Conservation (phyloP, 2,329 filamentous ascomycete species). For the Monosporascus sp. region DNA sequence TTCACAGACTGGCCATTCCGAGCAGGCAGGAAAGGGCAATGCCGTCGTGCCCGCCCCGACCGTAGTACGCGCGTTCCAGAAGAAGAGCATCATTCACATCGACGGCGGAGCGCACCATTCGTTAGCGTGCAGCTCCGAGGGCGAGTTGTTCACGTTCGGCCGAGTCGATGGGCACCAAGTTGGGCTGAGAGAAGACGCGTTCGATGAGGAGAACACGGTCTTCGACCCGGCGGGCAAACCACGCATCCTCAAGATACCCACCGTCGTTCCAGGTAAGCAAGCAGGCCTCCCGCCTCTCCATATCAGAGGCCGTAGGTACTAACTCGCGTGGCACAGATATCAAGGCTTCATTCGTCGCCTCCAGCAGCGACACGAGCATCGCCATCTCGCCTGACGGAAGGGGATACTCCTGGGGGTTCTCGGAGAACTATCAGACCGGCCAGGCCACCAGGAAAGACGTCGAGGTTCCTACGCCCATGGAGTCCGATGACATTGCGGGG, state of each 20-base stretch:
- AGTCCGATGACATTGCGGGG: conserved; percentile 76
- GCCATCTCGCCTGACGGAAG: conserved; percentile 64
- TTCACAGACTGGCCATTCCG: conserved; percentile 61
- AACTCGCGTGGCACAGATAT: conserved; percentile 30
- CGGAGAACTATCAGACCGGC: conserved; percentile 74
- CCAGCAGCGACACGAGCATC: conserved; percentile 69
- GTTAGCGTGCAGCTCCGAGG: conserved; percentile 38
- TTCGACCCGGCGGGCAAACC: conserved; percentile 60
- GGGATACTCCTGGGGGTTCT: conserved; percentile 78
- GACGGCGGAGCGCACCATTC: conserved; percentile 68
- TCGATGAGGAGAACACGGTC: conserved; percentile 55
- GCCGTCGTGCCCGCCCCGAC: conserved; percentile 69
- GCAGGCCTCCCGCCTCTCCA: not conserved
- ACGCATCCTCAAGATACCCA: conserved; percentile 68
- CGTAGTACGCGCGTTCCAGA: conserved; percentile 59
- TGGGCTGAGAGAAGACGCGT: conserved; percentile 51
- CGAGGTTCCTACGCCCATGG: conserved; percentile 69
- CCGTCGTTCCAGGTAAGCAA: conserved; percentile 49
- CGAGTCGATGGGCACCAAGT: conserved; percentile 44
- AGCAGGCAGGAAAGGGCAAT: conserved; percentile 61
- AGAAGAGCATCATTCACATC: conserved; percentile 61
- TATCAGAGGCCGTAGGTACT: conserved; percentile 3
- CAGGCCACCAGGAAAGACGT: conserved; percentile 76
- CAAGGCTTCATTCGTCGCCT: conserved; percentile 52
- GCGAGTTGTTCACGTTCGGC: conserved; percentile 42